Evolutionary conservation across 148 eudicot species (phyloP).

Genomic region (Dianthus caryophyllus): DNA sequence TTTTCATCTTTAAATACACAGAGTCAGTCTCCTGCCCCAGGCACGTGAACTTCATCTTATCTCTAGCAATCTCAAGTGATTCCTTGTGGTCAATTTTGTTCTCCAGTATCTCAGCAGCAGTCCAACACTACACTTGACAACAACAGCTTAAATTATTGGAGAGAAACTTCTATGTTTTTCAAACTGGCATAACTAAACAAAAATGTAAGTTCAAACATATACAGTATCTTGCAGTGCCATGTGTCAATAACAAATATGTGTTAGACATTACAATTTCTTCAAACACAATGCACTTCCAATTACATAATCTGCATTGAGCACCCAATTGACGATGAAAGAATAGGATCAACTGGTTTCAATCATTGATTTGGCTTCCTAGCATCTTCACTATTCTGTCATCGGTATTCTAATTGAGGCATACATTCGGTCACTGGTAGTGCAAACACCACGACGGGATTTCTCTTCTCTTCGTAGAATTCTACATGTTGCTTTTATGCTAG

Average conservation of each 20-base stretch:
- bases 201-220: conserved; percentile 1
- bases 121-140: conserved; percentile 60
- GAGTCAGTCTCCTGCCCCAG: conserved; percentile 42
- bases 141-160: conserved; percentile 11
- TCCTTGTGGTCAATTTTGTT: conserved; percentile 50
- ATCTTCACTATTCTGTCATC: background rate
- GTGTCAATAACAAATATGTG: background rate
- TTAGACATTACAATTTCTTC: background rate
- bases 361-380: background rate
- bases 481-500: background rate
- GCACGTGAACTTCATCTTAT: conserved; percentile 51
- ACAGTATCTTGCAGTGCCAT: background rate
- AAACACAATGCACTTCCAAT: background rate
- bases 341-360: background rate
- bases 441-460: background rate
- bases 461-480: background rate
- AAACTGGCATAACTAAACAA: background rate
- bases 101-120: conserved; percentile 52
- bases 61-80: conserved; percentile 46
- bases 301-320: background rate
- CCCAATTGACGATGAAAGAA: background rate
- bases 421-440: background rate
- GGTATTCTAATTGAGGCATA: background rate
- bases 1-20: conserved; percentile 43
- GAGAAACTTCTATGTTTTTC: background rate